phyloP scores from a whole-genome alignment of 305 asterid species.

The Fraxinus floribunda region DNA sequence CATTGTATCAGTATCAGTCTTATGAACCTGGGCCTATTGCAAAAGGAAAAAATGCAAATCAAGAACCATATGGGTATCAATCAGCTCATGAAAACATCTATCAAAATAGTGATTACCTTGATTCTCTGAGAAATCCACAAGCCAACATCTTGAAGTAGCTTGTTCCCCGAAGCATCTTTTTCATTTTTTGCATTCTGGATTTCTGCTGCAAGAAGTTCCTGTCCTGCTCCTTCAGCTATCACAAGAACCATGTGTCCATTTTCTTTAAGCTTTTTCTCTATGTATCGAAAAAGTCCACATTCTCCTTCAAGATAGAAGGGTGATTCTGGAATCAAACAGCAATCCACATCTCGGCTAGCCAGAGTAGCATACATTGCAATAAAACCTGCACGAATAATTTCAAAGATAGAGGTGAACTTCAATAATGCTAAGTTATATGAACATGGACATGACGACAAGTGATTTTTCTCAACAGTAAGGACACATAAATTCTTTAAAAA shows the following conservation, averaged over 20 bases:
- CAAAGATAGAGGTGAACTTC: neutral
- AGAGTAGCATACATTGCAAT: conserved; percentile 81
- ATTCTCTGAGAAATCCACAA: conserved; percentile 69
- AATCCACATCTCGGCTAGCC: conserved; percentile 82
- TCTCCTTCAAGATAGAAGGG: conserved; percentile 71
- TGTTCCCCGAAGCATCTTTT: conserved; percentile 73
- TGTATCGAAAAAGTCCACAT: conserved; percentile 59
- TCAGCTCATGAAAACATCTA: neutral
- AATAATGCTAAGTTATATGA: neutral
- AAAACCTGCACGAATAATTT: conserved; percentile 44
- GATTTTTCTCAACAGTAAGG: neutral
- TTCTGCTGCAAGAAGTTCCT: conserved; percentile 57
- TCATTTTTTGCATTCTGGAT: conserved; percentile 37
- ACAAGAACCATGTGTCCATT: conserved; percentile 82
- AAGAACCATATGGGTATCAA: neutral
- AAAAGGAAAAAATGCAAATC: neutral
- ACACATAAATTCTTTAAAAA: too few species aligned
- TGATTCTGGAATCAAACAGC: conserved; percentile 76
- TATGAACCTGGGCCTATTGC: neutral
- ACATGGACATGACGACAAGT: neutral
- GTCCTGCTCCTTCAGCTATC: conserved; percentile 81
- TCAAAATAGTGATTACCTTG: conserved; percentile 43
- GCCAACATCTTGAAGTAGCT: conserved; percentile 67
- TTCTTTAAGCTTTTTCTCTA: conserved; percentile 58
- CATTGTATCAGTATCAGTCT: neutral